Base-by-base conservation (phyloP, 1,139 yeast genomes). In the Komagataea norvegica region DNA sequence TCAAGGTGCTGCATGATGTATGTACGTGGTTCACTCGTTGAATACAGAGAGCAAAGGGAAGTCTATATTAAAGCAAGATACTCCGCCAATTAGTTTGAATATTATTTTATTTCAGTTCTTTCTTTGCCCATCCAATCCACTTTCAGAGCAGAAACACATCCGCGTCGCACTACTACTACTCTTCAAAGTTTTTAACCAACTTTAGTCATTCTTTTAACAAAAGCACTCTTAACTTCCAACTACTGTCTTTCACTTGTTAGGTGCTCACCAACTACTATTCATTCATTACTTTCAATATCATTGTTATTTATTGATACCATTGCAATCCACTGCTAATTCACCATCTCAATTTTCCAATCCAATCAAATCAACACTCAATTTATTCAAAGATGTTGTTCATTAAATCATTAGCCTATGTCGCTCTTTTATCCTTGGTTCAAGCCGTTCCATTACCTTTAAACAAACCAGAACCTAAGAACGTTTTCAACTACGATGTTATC, bases 241-340 rank as follows among this genome's bases (percentile, higher is more conserved):
- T 51, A 51, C 43, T 30, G 52, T 51, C 57, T 41, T 44, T 52
- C 56, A 36, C 43, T 49, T 21, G 35, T 31, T 36, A 40, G 33
- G 45, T 45, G 44, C 42, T 25, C 35, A 38, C 45, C 41, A 44
- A 48, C 52, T 52, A 47, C 36, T 48, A 45, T 46, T 40, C 56
- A 46, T 29, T 49, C 55, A 19, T 46, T 52, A 26, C 21, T 20
- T 14, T 22, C 16, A n/a, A n/a, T n/a, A n/a, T n/a, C n/a, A n/a
- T n/a, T n/a, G n/a, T n/a, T n/a, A n/a, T n/a, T n/a, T n/a, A n/a
- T n/a, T n/a, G n/a, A n/a, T n/a, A n/a, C n/a, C n/a, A n/a, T n/a
- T n/a, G n/a, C n/a, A n/a, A n/a, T n/a, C 29, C 9, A 27, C 13
- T 17, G 18, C 6, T 17, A 13, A 19, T 13, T n/a, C n/a, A n/a